These are phyloP conservation scores for Pelargonium fulgidum DNA, from an alignment of 441 rosid species.

Conservation along the genomic window DNA sequence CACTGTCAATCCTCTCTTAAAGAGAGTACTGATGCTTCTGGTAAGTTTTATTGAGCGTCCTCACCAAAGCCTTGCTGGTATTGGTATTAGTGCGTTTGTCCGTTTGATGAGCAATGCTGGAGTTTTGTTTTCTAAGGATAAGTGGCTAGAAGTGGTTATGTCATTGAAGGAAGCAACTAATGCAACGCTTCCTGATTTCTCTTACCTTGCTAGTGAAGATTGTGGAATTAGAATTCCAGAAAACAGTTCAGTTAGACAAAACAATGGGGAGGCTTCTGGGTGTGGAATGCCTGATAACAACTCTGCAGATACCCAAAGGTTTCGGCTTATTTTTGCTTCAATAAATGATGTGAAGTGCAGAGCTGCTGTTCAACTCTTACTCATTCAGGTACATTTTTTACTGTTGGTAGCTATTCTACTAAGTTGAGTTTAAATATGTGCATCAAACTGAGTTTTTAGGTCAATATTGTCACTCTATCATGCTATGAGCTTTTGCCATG, in stretches of 20 bases:
- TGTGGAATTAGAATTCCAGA: slow-evolving; percentile 29
- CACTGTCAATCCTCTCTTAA: slow-evolving; percentile 91
- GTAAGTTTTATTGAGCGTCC: slow-evolving; percentile 96
- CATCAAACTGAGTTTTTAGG: too few species aligned
- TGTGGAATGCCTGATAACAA: slow-evolving; percentile 34
- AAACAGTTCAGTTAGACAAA: slow-evolving; percentile 29
- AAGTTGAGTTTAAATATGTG: too few species aligned
- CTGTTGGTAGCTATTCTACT: too few species aligned
- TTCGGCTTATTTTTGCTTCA: slow-evolving; percentile 48
- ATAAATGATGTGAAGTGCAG: slow-evolving; percentile 94
- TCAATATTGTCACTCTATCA: too few species aligned
- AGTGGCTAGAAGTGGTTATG: slow-evolving; percentile 89
- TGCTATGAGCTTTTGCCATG: too few species aligned
- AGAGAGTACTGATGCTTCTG: slow-evolving; percentile 77
- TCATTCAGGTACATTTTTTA: slow-evolving; percentile 64
- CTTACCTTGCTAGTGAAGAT: slow-evolving; percentile 55
- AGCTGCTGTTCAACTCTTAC: slow-evolving; percentile 95
- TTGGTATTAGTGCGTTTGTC: slow-evolving; percentile 97
- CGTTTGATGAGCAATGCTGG: slow-evolving; percentile 98
- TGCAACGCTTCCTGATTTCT: slow-evolving; percentile 86
- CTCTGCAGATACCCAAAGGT: slow-evolving; percentile 46
- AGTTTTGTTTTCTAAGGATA: slow-evolving; percentile 77
- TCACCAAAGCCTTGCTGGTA: slow-evolving; percentile 99
- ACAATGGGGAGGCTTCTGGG: slow-evolving; percentile 35
- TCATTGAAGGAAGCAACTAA: slow-evolving; percentile 87